A percentile compares a stretch with the other conserved stretches of the same genome.
Conservation (phyloP, 1,139 yeast species). For the Protomyces inundatus region DNA sequence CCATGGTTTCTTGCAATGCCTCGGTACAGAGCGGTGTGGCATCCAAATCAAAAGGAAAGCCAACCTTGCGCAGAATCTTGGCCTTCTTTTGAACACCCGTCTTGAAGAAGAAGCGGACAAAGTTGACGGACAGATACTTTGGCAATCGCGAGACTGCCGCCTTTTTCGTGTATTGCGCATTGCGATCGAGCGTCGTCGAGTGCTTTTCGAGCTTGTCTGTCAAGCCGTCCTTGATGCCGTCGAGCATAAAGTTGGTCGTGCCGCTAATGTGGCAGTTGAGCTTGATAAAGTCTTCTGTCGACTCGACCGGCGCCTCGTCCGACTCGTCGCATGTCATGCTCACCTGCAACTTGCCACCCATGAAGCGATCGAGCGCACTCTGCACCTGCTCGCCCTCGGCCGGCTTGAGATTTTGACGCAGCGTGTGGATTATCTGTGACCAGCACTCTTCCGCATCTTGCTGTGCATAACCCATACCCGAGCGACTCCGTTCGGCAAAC, state of each 20-base stretch:
- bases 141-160: constrained; percentile 77
- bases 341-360: constrained; percentile 61
- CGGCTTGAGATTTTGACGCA: constrained; percentile 19
- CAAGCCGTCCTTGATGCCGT: constrained; percentile 72
- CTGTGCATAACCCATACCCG: constrained; percentile 73
- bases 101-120: constrained; percentile 93
- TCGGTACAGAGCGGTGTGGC: constrained; percentile 79
- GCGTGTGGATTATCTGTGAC: constrained; percentile 59
- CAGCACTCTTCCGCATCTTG: constrained; percentile 98
- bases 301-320: constrained; percentile 50
- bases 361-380: constrained; percentile 50
- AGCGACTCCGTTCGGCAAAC: constrained; percentile 66
- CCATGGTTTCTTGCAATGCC: constrained; percentile 59
- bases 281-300: constrained; percentile 58
- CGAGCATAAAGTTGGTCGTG: constrained; percentile 79
- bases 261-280: constrained; percentile 83
- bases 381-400: constrained; percentile 17
- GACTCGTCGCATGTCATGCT: constrained; percentile 52
- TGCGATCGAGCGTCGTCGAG: constrained; percentile 61
- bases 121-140: constrained; percentile 80
- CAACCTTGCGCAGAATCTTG: constrained; percentile 86
- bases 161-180: constrained; percentile 64
- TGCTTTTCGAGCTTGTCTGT: constrained; percentile 72
- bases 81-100: constrained; percentile 85
- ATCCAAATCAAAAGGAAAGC: constrained; percentile 89